Evolutionary conservation across 495 filamentous ascomycete species (phyloP).

Genomic region (Chaetomidium leptoderma): DNA sequence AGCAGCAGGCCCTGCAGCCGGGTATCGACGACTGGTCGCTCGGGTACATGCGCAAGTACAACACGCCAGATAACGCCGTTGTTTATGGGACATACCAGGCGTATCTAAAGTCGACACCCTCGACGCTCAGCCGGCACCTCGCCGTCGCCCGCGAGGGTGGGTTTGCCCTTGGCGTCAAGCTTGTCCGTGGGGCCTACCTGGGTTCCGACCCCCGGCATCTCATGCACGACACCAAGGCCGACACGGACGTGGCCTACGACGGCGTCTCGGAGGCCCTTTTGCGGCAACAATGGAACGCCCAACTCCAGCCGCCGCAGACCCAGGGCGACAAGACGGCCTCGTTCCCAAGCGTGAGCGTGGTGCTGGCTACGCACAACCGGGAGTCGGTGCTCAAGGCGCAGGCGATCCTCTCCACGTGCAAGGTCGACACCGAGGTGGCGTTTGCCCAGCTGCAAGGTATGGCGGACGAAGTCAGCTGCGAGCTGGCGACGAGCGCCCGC

Average conservation of each 20-base stretch:
- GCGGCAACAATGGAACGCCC: conserved; percentile 43
- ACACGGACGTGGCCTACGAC: conserved; percentile 56
- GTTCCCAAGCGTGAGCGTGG: conserved; percentile 65
- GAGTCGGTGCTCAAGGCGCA: conserved; percentile 71
- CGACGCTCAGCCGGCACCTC: conserved; percentile 62
- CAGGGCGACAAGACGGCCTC: conserved; percentile 25
- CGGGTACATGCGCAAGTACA: conserved; percentile 71
- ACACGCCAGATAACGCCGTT: conserved; percentile 49
- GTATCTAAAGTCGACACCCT: conserved; percentile 70
- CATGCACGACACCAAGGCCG: conserved; percentile 74
- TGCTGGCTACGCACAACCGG: conserved; percentile 92
- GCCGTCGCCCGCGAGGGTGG: conserved; percentile 58
- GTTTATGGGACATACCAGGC: conserved; percentile 75
- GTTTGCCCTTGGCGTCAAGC: conserved; percentile 81
- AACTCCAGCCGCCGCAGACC: conserved; percentile 41
- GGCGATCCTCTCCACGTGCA: conserved; percentile 30
- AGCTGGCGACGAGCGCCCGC: conserved; percentile 53
- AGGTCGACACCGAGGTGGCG: conserved; percentile 55
- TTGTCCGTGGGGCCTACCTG: conserved; percentile 90
- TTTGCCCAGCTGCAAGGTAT: conserved; percentile 95
- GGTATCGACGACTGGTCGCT: conserved; percentile 87
- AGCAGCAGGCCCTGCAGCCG: conserved; percentile 73
- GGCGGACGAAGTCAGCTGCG: conserved; percentile 91
- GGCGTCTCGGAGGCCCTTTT: conserved; percentile 38
- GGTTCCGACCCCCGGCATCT: conserved; percentile 71